Conservation (phyloP, 1,284 basidiomycete genomes). For the Jaminaea rosea region DNA sequence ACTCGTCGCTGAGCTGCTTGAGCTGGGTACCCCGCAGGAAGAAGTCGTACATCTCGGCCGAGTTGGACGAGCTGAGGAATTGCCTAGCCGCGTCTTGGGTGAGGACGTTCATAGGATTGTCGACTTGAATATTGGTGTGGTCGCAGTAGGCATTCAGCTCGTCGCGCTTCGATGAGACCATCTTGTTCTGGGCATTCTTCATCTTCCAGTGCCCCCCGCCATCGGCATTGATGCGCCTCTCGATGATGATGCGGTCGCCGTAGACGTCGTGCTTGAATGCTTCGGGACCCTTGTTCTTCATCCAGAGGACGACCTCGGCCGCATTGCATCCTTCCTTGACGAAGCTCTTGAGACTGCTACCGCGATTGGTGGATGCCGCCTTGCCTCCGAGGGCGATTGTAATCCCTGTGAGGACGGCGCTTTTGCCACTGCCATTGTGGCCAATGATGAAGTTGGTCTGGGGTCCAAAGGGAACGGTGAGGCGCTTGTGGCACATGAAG, state of each 20-base stretch:
- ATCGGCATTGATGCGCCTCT: conserved; percentile 67
- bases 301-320: conserved; percentile 66
- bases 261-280: conserved; percentile 76
- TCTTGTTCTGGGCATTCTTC: conserved; percentile 57
- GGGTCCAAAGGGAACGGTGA: conserved; percentile 66
- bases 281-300: conserved; percentile 82
- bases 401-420: conserved; percentile 84
- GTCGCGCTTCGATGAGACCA: conserved; percentile 70
- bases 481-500: conserved; percentile 90
- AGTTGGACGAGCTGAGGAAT: conserved; percentile 75
- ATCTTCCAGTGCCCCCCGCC: conserved; percentile 75
- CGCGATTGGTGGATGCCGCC: conserved; percentile 69
- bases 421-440: conserved; percentile 65
- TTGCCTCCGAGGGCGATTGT: conserved; percentile 90
- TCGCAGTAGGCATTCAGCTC: conserved; percentile 82
- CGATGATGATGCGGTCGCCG: conserved; percentile 73
- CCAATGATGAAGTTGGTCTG: conserved; percentile 97
- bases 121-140: conserved; percentile 91
- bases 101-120: conserved; percentile 84
- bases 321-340: conserved; percentile 74
- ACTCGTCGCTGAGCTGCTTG: conserved; percentile 75
- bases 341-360: conserved; percentile 74
- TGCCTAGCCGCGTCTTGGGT: conserved; percentile 58
- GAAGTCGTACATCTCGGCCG: conserved; percentile 78
- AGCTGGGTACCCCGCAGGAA: conserved; percentile 91